Evolutionary conservation across 208 protist genomes (phyloP).

Genomic region (Novymonas esmeraldas): DNA sequence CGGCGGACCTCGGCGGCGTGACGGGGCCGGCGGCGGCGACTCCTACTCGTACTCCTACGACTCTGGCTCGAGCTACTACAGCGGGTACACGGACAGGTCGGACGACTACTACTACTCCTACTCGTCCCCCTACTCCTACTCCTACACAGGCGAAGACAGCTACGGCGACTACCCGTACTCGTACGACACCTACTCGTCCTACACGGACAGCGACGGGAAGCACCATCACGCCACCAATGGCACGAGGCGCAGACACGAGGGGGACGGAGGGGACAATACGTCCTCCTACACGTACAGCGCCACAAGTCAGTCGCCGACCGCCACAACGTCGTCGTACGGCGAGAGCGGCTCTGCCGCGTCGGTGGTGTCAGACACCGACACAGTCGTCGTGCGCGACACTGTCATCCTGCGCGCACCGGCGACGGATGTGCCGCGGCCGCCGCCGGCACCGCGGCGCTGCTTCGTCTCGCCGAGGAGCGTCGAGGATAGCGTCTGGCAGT

Average conservation of each 20-base stretch:
- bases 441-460: constrained; percentile 44
- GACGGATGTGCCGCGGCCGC: constrained; percentile 38
- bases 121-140: constrained; percentile 21
- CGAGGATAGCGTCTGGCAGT: constrained; percentile 50
- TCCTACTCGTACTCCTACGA: constrained; percentile 31
- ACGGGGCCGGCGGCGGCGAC: constrained; percentile 10
- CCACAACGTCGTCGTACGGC: constrained; percentile 42
- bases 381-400: constrained; percentile 36
- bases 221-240: not conserved
- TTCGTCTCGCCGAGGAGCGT: constrained; percentile 34
- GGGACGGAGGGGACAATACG: not conserved
- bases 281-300: constrained; percentile 24
- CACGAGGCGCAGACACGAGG: not conserved
- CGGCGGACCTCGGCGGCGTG: not conserved
- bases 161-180: constrained; percentile 6
- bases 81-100: constrained; percentile 19
- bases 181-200: constrained; percentile 18
- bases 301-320: constrained; percentile 19
- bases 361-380: not conserved
- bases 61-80: not conserved
- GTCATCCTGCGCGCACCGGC: constrained; percentile 45
- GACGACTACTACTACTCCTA: constrained; percentile 19
- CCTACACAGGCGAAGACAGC: constrained; percentile 8
- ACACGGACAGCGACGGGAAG: constrained; percentile 18
- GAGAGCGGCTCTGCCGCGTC: constrained; percentile 20